A percentile compares a stretch with the other conserved stretches of the same genome.
phyloP scores from a whole-genome alignment of 1,284 basidiomycete genomes.

The Clitocybe nebularis region DNA sequence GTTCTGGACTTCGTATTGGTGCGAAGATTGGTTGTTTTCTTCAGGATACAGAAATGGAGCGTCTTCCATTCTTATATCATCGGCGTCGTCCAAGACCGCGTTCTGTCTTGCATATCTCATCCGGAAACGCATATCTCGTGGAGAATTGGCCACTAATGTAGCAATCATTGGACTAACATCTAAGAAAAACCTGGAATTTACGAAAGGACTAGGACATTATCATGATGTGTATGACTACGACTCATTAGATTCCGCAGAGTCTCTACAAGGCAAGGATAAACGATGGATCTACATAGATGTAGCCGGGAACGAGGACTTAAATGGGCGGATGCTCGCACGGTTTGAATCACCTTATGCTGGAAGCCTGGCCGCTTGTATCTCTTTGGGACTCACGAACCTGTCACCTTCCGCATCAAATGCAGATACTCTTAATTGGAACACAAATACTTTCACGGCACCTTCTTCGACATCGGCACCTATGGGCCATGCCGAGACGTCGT shows the following conservation, averaged over 20 bases:
- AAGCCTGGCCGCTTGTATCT: conserved; percentile 38
- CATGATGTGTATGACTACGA: conserved; percentile 51
- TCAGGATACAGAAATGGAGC: conserved; percentile 45
- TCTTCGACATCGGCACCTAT: conserved; percentile 1
- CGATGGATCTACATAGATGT: conserved; percentile 61
- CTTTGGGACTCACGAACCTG: conserved; percentile 52
- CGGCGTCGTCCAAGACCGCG: conserved; percentile 64
- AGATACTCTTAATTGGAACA: conserved; percentile 30
- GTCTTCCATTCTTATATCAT: conserved; percentile 49
- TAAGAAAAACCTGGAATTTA: conserved; percentile 48
- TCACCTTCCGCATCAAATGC: conserved; percentile 36
- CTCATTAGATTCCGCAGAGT: conserved; percentile 27
- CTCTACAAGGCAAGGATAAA: conserved; percentile 22
- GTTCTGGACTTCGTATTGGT: conserved; percentile 70
- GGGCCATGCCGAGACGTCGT: conserved; percentile 12
- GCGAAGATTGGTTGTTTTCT: conserved; percentile 57
- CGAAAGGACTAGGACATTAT: conserved; percentile 47
- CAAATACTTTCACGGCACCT: conserved; percentile 28
- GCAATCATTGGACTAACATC: conserved; percentile 58
- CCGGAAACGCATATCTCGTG: conserved; percentile 34
- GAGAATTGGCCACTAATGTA: conserved; percentile 21
- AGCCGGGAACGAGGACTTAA: conserved; percentile 49
- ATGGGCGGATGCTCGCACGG: conserved; percentile 36
- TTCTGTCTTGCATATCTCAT: conserved; percentile 60
- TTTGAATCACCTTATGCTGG: conserved; percentile 32